Percentiles rank a stretch among this genome's conserved stretches.
Conservation (phyloP, 805 yeast genomes). For the Blastobotrys terrestris region DNA sequence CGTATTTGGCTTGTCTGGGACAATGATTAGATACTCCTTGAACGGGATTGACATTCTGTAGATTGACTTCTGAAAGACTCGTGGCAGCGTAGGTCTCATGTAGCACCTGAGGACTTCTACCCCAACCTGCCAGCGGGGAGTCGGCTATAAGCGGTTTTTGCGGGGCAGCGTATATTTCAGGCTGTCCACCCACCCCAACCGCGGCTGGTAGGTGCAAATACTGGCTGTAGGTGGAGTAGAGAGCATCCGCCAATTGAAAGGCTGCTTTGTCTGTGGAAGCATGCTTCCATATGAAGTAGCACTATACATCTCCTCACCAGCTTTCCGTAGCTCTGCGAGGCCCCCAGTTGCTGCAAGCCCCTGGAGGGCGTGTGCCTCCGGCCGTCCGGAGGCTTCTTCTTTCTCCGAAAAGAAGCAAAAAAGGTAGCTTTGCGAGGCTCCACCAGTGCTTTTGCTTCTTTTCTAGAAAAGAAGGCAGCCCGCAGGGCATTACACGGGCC, state of each 20-base stretch:
- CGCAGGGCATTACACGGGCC: no score
- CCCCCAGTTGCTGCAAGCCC: neutral
- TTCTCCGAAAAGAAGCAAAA: neutral
- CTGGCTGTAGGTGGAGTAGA: no score
- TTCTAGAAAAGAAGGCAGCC: no score
- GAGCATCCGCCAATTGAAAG: no score
- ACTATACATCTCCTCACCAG: no score
- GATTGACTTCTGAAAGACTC: neutral
- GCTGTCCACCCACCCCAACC: no score
- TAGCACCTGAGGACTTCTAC: neutral
- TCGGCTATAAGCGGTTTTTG: neutral
- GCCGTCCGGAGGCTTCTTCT: neutral
- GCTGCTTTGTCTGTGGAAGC: no score
- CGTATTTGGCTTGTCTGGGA: constrained; percentile 61
- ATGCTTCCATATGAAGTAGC: no score
- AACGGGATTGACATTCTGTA: neutral
- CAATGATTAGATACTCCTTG: constrained; percentile 58
- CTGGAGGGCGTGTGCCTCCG: neutral
- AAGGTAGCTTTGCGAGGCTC: neutral
- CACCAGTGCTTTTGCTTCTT: no score
- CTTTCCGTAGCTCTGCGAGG: no score
- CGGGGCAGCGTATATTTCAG: no score
- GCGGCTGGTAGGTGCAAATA: no score
- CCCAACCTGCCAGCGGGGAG: neutral
- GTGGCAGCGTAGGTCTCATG: neutral